A percentile compares a stretch with the other conserved stretches of the same genome.
These are phyloP conservation scores for Alternaria arborescens DNA, from an alignment of 2,329 filamentous ascomycete genomes.

Conservation along the genomic window DNA sequence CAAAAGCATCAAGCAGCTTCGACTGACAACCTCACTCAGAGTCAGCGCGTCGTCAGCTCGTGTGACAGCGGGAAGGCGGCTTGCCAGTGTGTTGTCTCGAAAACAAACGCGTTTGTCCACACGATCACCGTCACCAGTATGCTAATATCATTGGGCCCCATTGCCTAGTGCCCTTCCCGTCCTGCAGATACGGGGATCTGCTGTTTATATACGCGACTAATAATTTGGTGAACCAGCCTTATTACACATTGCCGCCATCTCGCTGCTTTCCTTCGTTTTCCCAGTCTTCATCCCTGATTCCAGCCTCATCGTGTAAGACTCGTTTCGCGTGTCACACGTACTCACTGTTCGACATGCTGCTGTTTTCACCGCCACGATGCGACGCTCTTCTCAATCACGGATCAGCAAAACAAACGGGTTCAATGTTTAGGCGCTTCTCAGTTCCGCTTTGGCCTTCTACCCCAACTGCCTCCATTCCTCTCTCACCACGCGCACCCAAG, in stretches of 20 bases:
- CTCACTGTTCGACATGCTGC: constrained; percentile 33
- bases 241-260: constrained; percentile 19
- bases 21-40: neutral
- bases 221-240: constrained; percentile 14
- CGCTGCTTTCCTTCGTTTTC: constrained; percentile 17
- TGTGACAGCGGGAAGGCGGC: constrained; percentile 21
- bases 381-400: constrained; percentile 18
- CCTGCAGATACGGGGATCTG: constrained; percentile 27
- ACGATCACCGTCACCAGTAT: constrained; percentile 33
- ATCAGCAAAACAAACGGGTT: constrained; percentile 18
- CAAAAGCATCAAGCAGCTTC: neutral
- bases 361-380: constrained; percentile 35
- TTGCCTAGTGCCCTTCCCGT: constrained; percentile 21
- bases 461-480: constrained; percentile 24
- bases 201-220: constrained; percentile 22
- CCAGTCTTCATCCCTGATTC: constrained; percentile 4
- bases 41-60: constrained; percentile 9
- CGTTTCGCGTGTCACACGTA: constrained; percentile 17
- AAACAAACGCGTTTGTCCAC: constrained; percentile 25
- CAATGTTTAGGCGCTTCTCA: constrained; percentile 24
- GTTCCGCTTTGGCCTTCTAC: constrained; percentile 28
- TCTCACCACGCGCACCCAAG: constrained; percentile 26
- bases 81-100: constrained; percentile 19
- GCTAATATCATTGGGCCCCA: constrained; percentile 25
- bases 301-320: constrained; percentile 7